Conservation (phyloP, 108 stramenopile species). For the Cyclostephanos tholiformis region DNA sequence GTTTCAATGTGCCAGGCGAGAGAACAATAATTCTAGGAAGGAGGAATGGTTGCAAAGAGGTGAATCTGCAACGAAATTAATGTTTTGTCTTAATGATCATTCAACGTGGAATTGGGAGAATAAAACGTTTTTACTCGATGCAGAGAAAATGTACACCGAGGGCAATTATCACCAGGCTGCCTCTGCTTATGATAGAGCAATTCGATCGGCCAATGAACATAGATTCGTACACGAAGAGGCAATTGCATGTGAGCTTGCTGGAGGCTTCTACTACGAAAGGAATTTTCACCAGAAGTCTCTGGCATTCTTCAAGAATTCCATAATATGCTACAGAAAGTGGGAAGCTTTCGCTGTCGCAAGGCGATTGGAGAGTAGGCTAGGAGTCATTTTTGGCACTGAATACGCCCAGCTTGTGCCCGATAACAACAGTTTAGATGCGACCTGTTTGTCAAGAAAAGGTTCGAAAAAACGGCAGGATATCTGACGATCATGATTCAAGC, state of each 20-base stretch:
- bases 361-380: background rate
- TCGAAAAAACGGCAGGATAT: background rate
- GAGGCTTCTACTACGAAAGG: constrained; percentile 1
- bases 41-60: constrained; percentile 2
- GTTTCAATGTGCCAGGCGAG: constrained; percentile 8
- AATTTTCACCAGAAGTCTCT: background rate
- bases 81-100: background rate
- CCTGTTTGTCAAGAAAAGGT: background rate
- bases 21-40: background rate
- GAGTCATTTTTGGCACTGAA: background rate
- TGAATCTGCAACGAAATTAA: background rate
- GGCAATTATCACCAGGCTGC: background rate
- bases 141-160: constrained; percentile 10
- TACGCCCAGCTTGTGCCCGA: background rate
- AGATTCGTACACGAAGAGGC: constrained; percentile 6
- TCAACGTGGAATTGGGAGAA: constrained; percentile 18
- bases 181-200: background rate
- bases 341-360: constrained; percentile 1
- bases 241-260: constrained; percentile 10
- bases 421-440: background rate
- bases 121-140: constrained; percentile 7
- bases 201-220: constrained; percentile 6
- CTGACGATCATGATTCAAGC: background rate
- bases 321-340: background rate
- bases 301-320: background rate